These are phyloP conservation scores for Coniella lustricola DNA, from an alignment of 2,329 filamentous ascomycete genomes.

Conservation along the genomic window DNA sequence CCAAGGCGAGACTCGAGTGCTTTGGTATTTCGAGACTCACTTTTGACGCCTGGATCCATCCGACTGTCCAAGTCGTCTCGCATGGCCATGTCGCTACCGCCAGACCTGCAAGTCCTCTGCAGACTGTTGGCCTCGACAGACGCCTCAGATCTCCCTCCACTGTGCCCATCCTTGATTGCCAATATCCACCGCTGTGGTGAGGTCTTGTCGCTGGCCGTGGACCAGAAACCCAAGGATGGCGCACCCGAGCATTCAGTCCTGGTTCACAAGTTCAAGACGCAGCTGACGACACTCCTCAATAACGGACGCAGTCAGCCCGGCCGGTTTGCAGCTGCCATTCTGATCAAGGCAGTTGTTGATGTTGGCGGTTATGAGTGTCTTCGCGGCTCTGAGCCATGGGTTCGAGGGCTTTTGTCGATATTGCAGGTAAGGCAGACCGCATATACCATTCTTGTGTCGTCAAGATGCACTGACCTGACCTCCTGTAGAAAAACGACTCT, in stretches of 20 bases:
- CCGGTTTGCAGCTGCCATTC: conserved; percentile 67
- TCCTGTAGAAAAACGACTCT: conserved; percentile 66
- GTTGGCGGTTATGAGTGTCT: conserved; percentile 79
- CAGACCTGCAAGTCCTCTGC: conserved; percentile 59
- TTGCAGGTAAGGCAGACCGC: conserved; percentile 49
- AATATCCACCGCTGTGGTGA: conserved; percentile 50
- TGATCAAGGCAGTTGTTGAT: conserved; percentile 77
- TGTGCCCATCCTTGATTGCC: conserved; percentile 62
- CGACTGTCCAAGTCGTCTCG: background rate
- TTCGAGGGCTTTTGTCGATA: conserved; percentile 66
- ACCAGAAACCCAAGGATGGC: conserved; percentile 53
- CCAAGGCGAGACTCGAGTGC: no score
- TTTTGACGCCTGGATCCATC: no score
- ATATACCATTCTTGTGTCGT: background rate
- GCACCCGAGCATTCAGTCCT: conserved; percentile 60
- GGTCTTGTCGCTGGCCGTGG: conserved; percentile 56
- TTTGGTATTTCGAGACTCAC: background rate
- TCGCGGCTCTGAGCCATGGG: conserved; percentile 66
- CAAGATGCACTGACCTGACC: background rate
- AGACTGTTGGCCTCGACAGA: conserved; percentile 65
- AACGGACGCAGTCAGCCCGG: conserved; percentile 64
- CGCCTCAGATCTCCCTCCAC: conserved; percentile 63
- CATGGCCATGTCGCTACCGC: conserved; percentile 33
- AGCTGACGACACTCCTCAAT: conserved; percentile 69
- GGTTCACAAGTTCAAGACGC: conserved; percentile 74